Evolutionary conservation across 2,329 filamentous ascomycete species (phyloP), one percentile per base, ranked within the genome.

Genomic region (Dryadomyces quercivorus): DNA sequence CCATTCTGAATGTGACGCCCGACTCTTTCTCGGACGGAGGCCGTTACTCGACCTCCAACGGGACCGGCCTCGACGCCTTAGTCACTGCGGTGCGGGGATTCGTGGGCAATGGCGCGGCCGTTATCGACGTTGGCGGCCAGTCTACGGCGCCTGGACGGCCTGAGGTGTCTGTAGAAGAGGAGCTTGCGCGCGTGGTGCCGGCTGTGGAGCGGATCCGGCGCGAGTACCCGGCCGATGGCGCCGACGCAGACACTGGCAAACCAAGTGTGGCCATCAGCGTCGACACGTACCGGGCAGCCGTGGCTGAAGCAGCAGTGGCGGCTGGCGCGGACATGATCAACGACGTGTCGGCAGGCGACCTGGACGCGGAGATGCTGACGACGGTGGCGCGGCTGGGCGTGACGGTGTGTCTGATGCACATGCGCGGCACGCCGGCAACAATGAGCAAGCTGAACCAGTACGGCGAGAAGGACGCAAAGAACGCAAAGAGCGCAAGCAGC

Each of bases 11-110:
- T 69, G 72, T 95, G 52, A 97, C 93, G 0, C 92, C 92, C 0
- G 92, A 98, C 70, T 97, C 92, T 10, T 98, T 98, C 72, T 97
- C 92, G 1, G 91, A 97, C 65, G 92, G 90, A 53, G 90, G 90
- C 9, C 64, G 74, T 9, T 79, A 90, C 66, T 69, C 71, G 46
- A 63, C 72, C 1, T 22, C 64, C 69, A 13, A 80, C 58, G 36
- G 12, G 1, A 57, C 67, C 20, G 61, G 71, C 22, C 75, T 93
- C 22, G 58, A 67, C 22, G 61, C 71, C 26, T 75, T 93, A 26
- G 69, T 75, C 13, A 64, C 73, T 13, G 85, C 80, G 1, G 75
- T 91, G 16, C 70, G 73, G 51, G 61, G 69, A 12, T 83, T 89
- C 64, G 78, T 94, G 58, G 68, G 70, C 43, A 72, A 75, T 8